Percentiles rank a stretch among this genome's conserved stretches.
Evolutionary conservation across 1,139 yeast species (phyloP).

Genomic region (Debaryomycetaceae sp.): DNA sequence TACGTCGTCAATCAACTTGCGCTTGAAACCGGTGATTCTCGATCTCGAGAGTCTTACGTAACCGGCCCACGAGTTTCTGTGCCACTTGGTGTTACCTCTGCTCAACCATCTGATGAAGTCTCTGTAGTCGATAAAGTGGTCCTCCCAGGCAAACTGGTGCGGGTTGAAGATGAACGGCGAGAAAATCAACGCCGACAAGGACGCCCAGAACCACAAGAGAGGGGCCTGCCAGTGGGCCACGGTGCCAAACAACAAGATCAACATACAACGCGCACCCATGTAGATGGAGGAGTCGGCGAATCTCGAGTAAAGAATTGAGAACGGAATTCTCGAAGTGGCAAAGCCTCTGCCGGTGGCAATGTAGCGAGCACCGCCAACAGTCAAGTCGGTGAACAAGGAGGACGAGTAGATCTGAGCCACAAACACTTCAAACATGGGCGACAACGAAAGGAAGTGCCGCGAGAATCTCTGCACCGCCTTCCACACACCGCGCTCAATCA

Average conservation of each 20-base stretch:
- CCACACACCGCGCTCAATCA: conserved; percentile 98
- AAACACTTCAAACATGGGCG: conserved; percentile 97
- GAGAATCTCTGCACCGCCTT: conserved; percentile 86
- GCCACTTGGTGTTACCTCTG: conserved; percentile 98
- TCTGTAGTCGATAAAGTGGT: conserved; percentile 97
- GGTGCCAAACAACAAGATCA: conserved; percentile 88
- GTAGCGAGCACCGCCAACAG: conserved; percentile 99
- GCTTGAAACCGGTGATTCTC: conserved; percentile 96
- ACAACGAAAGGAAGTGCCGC: conserved; percentile 83
- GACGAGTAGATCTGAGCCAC: conserved; percentile 97
- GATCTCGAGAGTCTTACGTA: conserved; percentile 94
- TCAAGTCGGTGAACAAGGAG: conserved; percentile 82
- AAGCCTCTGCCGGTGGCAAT: conserved; percentile 99
- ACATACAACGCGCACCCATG: conserved; percentile 88
- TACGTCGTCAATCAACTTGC: conserved; percentile 80
- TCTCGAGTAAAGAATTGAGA: conserved; percentile 90
- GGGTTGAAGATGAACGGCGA: conserved; percentile 97
- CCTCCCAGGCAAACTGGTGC: conserved; percentile 98
- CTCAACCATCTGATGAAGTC: conserved; percentile 98
- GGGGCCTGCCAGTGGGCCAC: conserved; percentile 97
- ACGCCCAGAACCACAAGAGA: conserved; percentile 97
- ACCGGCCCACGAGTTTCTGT: conserved; percentile 99
- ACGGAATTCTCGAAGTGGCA: conserved; percentile 97
- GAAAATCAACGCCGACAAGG: conserved; percentile 81
- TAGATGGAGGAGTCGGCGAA: conserved; percentile 97